phyloP scores from a whole-genome alignment of 2,329 filamentous ascomycete genomes.

The Pseudogymnoascus destructans region DNA sequence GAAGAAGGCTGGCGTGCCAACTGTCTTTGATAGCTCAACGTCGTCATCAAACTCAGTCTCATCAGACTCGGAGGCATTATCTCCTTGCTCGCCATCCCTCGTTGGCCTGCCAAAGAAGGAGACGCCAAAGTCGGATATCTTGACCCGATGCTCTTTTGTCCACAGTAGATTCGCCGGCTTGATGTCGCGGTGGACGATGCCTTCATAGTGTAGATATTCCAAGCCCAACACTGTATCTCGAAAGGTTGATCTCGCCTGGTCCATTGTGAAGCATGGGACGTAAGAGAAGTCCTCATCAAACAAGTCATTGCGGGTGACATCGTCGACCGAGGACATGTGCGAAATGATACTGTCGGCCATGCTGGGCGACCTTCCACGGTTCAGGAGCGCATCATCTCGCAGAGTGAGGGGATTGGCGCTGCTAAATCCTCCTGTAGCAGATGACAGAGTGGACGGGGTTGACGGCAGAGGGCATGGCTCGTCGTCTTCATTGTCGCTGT shows the following conservation, averaged over 20 bases:
- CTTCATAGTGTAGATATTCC: slow-evolving; percentile 84
- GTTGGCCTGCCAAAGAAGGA: slow-evolving; percentile 90
- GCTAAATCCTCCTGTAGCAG: slow-evolving; percentile 54
- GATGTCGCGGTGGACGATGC: slow-evolving; percentile 73
- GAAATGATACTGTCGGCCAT: slow-evolving; percentile 66
- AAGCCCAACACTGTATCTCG: slow-evolving; percentile 85
- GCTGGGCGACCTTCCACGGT: slow-evolving; percentile 62
- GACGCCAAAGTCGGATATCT: slow-evolving; percentile 97
- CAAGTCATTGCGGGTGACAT: slow-evolving; percentile 45
- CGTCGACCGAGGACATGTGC: slow-evolving; percentile 53
- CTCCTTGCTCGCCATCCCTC: slow-evolving; percentile 66
- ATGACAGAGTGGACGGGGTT: slow-evolving; percentile 34
- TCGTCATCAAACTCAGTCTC: slow-evolving; percentile 82
- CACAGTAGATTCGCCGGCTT: slow-evolving; percentile 85
- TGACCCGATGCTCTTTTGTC: slow-evolving; percentile 72
- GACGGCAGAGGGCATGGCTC: slow-evolving; percentile 40
- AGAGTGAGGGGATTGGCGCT: slow-evolving; percentile 35
- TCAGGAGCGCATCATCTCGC: slow-evolving; percentile 37
- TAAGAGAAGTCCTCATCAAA: slow-evolving; percentile 83
- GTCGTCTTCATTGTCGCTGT: slow-evolving; percentile 37
- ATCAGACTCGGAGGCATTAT: slow-evolving; percentile 65
- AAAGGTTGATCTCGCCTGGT: slow-evolving; percentile 72
- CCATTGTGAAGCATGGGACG: slow-evolving; percentile 82
- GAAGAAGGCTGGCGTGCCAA: slow-evolving; percentile 94
- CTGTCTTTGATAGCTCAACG: slow-evolving; percentile 92